Evolutionary conservation across 345 rosid genomes (phyloP).

Genomic region (Bruguiera sexangula): DNA sequence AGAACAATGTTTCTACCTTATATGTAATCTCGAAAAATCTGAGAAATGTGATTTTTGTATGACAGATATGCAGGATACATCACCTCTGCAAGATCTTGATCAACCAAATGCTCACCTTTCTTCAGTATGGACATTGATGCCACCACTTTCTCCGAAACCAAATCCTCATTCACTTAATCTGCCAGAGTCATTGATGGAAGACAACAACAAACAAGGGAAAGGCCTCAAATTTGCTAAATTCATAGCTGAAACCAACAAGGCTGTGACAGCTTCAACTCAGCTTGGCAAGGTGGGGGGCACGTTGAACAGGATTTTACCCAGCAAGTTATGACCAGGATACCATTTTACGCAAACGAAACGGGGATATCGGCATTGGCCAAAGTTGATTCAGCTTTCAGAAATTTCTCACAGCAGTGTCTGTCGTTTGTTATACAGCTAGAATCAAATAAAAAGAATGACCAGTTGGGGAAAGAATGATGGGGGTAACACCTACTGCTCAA

Average conservation of each 20-base stretch:
- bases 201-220: slow-evolving; percentile 43
- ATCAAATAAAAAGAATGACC: too few relatives aligned
- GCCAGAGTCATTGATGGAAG: slow-evolving; percentile 42
- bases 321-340: slow-evolving; percentile 57
- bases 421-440: neutral
- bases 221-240: slow-evolving; percentile 88
- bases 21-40: neutral
- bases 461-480: too few relatives aligned
- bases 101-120: slow-evolving; percentile 59
- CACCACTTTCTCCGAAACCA: slow-evolving; percentile 57
- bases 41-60: neutral
- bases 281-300: slow-evolving; percentile 23
- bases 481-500: too few relatives aligned
- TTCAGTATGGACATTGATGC: slow-evolving; percentile 80
- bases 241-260: slow-evolving; percentile 48
- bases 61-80: slow-evolving; percentile 53
- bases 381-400: neutral
- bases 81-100: slow-evolving; percentile 59
- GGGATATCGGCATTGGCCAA: neutral
- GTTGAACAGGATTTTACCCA: slow-evolving; percentile 35
- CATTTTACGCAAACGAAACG: neutral
- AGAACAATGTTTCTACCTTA: too few relatives aligned
- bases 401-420: neutral
- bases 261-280: slow-evolving; percentile 38
- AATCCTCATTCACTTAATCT: slow-evolving; percentile 39